These are phyloP conservation scores for Hansenula sp. DNA, from an alignment of 1,139 yeast genomes.

Conservation along the genomic window DNA sequence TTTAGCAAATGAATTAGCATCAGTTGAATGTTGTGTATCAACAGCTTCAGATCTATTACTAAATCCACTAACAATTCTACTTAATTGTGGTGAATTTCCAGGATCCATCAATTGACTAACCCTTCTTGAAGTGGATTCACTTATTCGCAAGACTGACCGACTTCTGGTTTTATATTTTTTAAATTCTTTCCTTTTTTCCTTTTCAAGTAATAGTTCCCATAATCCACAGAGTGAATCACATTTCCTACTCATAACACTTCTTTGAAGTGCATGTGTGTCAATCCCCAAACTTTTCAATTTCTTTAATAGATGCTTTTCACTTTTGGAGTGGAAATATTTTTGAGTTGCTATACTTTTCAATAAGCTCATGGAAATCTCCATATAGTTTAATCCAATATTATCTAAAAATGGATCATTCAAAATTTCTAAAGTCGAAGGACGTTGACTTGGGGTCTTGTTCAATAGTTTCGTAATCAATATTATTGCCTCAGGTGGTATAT, in stretches of 20 bases:
- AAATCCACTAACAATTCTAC: slow-evolving; percentile 14
- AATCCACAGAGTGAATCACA: slow-evolving; percentile 82
- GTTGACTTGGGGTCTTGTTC: slow-evolving; percentile 56
- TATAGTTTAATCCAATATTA: slow-evolving; percentile 37
- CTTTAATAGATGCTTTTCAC: slow-evolving; percentile 64
- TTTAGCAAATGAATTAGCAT: neutral
- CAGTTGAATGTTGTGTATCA: neutral
- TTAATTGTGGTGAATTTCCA: slow-evolving; percentile 15
- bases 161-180: slow-evolving; percentile 41
- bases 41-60: slow-evolving; percentile 10
- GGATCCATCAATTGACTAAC: slow-evolving; percentile 24
- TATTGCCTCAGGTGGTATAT: slow-evolving; percentile 44
- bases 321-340: slow-evolving; percentile 49
- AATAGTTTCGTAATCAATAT: slow-evolving; percentile 51
- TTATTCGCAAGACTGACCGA: slow-evolving; percentile 39
- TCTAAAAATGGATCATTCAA: slow-evolving; percentile 60
- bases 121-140: slow-evolving; percentile 23
- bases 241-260: slow-evolving; percentile 54
- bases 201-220: slow-evolving; percentile 71
- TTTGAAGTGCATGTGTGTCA: slow-evolving; percentile 59
- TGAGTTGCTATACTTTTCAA: slow-evolving; percentile 37
- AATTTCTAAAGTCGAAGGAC: slow-evolving; percentile 64
- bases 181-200: slow-evolving; percentile 48
- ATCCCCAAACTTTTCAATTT: slow-evolving; percentile 61
- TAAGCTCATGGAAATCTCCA: slow-evolving; percentile 36